Percentiles rank a stretch among this genome's conserved stretches.
Conservation (phyloP, 2,329 filamentous ascomycete genomes). For the Colletotrichum nymphaeae region DNA sequence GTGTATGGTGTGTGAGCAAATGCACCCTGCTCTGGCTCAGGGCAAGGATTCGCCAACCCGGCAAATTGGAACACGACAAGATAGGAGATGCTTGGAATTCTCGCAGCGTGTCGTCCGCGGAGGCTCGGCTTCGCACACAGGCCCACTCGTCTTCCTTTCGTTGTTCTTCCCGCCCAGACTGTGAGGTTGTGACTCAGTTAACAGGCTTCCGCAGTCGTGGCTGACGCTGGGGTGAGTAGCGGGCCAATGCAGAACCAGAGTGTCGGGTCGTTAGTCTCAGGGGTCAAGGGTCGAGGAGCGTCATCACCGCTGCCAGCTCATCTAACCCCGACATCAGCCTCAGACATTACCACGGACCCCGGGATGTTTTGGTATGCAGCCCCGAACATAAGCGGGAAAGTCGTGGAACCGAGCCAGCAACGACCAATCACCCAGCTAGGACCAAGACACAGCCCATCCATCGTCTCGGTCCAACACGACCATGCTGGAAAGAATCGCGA, state of each 20-base stretch:
- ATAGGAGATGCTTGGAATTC: slow-evolving; percentile 4
- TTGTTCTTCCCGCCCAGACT: slow-evolving; percentile 17
- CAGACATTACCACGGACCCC: slow-evolving; percentile 28
- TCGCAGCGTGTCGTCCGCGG: neutral
- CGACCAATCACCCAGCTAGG: slow-evolving; percentile 16
- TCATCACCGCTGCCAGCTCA: slow-evolving; percentile 28
- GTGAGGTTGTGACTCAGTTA: slow-evolving; percentile 24
- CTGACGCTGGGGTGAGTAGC: slow-evolving; percentile 23
- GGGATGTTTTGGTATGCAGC: slow-evolving; percentile 21
- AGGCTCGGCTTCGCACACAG: slow-evolving; percentile 7
- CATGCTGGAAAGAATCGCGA: slow-evolving; percentile 17
- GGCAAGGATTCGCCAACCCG: neutral
- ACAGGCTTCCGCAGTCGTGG: slow-evolving; percentile 20
- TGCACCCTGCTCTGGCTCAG: neutral
- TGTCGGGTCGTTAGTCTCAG: slow-evolving; percentile 31
- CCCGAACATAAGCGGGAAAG: slow-evolving; percentile 30
- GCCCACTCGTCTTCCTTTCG: slow-evolving; percentile 6
- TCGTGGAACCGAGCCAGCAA: slow-evolving; percentile 13
- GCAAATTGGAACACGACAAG: slow-evolving; percentile 18
- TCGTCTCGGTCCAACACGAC: slow-evolving; percentile 12
- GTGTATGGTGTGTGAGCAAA: neutral
- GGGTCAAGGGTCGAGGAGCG: slow-evolving; percentile 33
- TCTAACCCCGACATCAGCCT: slow-evolving; percentile 33
- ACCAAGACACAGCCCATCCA: slow-evolving; percentile 7
- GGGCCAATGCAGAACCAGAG: slow-evolving; percentile 27